Base-by-base conservation (phyloP, 106 monocot genomes). In the Dendrobium catenatum region DNA sequence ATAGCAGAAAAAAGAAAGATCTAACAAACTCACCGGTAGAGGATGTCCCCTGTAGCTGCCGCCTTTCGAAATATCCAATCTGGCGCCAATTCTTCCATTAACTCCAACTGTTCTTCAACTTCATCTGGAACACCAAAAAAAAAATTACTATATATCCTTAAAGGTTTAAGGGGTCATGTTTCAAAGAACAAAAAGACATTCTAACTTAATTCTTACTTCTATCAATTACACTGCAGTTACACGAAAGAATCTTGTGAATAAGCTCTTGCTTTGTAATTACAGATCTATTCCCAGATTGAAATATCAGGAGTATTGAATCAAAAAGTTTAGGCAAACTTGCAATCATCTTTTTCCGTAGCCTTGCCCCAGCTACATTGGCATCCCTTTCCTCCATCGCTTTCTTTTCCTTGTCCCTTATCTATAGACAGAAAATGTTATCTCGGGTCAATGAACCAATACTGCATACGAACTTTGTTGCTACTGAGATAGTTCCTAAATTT, bases 261-360 rank as follows among this genome's bases (percentile, higher is more conserved):
- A 99, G 87, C 47, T 95, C 93, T 77, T 93, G 89, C 84, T 90
- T 99, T 55, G 95, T 91, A 74, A 99, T 85, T 43, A 88, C 81
- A 9, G 99, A 90, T 73, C 87, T 73, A 4, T 84, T 84, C n/a
- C 81, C 58, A 70, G 91, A 87, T 73, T 93, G 95, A 73, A 90
- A 91, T 78, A 93, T 83, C 27, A 95, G 89, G 77, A 87, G 85
- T 48, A 99, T 90, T 37, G 82, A 86, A 75, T 95, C 87, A 78
- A 99, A 95, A 41, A 89, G 87, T 58, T 79, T 85, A 26, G 95
- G 93, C 83, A 99, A 87, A 68, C 81, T 81, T 61, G 86, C 80
- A 67, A 93, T 78, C 85, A 95, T 80, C 75, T 89, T 86, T 33
- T 90, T 82, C 46, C 91, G 80, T 76, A 80, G 88, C 70, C 86